Evolutionary conservation across 2,329 filamentous ascomycete species (phyloP), one percentile per base, ranked within the genome.

Genomic region (Coleophoma cylindrospora): DNA sequence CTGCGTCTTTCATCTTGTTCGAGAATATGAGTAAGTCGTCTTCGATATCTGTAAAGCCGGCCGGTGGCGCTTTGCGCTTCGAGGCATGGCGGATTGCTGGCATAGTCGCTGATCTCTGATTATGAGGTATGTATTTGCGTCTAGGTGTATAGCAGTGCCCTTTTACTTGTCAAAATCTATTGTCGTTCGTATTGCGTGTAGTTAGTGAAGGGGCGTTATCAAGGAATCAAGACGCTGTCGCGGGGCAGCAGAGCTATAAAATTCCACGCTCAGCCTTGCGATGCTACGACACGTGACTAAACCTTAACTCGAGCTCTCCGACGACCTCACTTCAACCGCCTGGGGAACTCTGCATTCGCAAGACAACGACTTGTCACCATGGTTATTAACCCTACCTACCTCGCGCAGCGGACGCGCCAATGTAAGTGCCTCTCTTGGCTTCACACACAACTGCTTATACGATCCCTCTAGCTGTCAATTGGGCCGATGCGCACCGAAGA

Each of bases 1-100:
- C 91, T 47, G 94, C 94, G 66, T 95, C 89, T 70, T 92, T 94
- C 88, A 95, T 92, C 75, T 91, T 91, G 77, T 91, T 92, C 63
- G 79, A 75, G 72, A 94, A 94, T 63, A 91, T 85, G 61, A 94
- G 80, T 40, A 94, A 83, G 60, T 90, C 89, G 66, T 91, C 86
- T 68, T 92, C 89, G 68, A 95, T 89, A 66, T 95, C 89, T 64
- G 85, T 83, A 75, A 94, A 95, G 68, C 89, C 89, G 49, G 89
- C 87, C 47, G 89, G 89, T 43, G 89, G 89, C 47, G 89, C 83
- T 74, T 92, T 94, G 65, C 85, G 81, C 71, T 87, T 89, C 55
- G 83, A 85, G 43, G 83, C 77, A 58, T 86, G 85, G 54, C 89
- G 81, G 59, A 92, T 83, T 48, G 88, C 82, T 45, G 89, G 89